A percentile compares a stretch with the other conserved stretches of the same genome.
Conservation (phyloP, 2,329 filamentous ascomycete species). For the Coniochaeta pulveracea region DNA sequence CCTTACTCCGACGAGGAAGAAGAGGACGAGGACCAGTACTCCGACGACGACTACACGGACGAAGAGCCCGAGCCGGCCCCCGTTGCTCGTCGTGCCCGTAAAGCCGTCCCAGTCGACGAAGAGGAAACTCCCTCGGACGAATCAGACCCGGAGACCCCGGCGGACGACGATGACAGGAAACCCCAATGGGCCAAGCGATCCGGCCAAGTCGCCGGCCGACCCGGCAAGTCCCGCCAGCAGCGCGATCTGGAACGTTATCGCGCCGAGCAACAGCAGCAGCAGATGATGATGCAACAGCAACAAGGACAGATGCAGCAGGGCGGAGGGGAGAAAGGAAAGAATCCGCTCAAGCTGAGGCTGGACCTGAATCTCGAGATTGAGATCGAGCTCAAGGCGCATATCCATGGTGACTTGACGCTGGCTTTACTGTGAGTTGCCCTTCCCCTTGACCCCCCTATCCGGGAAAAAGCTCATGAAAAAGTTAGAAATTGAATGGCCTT, state of each 20-base stretch:
- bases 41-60: slow-evolving; percentile 23
- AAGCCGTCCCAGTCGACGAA: slow-evolving; percentile 40
- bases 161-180: slow-evolving; percentile 17
- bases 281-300: slow-evolving; percentile 17
- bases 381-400: slow-evolving; percentile 68
- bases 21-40: slow-evolving; percentile 13
- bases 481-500: not conserved
- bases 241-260: slow-evolving; percentile 11
- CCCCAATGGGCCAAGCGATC: slow-evolving; percentile 15
- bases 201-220: slow-evolving; percentile 10
- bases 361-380: slow-evolving; percentile 72
- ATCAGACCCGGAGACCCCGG: slow-evolving; percentile 18
- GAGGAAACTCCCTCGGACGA: slow-evolving; percentile 12
- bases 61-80: slow-evolving; percentile 19
- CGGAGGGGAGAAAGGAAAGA: slow-evolving; percentile 30
- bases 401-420: slow-evolving; percentile 66
- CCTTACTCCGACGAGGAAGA: slow-evolving; percentile 10
- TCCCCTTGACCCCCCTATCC: not conserved
- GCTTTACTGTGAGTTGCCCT: slow-evolving; percentile 49
- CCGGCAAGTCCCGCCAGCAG: slow-evolving; percentile 7
- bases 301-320: slow-evolving; percentile 20
- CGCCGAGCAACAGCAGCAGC: slow-evolving; percentile 15
- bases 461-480: not conserved
- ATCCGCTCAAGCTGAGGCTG: slow-evolving; percentile 57
- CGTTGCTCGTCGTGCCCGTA: slow-evolving; percentile 38